phyloP scores from a whole-genome alignment of 306 rosid genomes.

The Quercus robur region DNA sequence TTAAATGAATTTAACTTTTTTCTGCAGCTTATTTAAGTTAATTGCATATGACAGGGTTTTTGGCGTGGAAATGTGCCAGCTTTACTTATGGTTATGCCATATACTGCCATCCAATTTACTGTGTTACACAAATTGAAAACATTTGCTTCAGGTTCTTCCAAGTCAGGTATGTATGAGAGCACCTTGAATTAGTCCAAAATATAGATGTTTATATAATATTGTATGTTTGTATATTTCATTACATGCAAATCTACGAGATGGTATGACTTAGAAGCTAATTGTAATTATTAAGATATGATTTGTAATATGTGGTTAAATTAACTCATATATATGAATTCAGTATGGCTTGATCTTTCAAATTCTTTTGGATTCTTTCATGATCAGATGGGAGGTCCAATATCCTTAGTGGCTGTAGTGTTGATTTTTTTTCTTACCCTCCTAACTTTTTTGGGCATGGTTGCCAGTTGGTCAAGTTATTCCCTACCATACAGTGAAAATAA shows the following conservation, averaged over 20 bases:
- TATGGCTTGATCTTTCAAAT: not conserved
- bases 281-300: not conserved
- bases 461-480: not conserved
- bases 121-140: conserved; percentile 82
- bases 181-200: not conserved
- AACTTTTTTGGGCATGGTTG: conserved; percentile 3
- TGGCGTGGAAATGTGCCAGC: conserved; percentile 99
- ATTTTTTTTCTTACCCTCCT: not conserved
- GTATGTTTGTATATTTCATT: not conserved
- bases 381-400: not conserved
- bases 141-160: conserved; percentile 86
- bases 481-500: not conserved
- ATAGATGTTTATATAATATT: too few species aligned
- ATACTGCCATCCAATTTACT: conserved; percentile 89
- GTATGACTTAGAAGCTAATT: not conserved
- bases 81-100: conserved; percentile 97
- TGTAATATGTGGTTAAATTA: not conserved
- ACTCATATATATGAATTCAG: not conserved
- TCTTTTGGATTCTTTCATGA: conserved; percentile 1
- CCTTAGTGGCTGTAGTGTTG: not conserved
- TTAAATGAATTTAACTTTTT: not conserved
- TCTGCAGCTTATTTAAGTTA: not conserved
- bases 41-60: conserved; percentile 60
- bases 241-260: not conserved
- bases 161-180: conserved; percentile 43